Base-by-base conservation (phyloP, 2,329 filamentous ascomycete genomes). In the Cercospora berteroae region DNA sequence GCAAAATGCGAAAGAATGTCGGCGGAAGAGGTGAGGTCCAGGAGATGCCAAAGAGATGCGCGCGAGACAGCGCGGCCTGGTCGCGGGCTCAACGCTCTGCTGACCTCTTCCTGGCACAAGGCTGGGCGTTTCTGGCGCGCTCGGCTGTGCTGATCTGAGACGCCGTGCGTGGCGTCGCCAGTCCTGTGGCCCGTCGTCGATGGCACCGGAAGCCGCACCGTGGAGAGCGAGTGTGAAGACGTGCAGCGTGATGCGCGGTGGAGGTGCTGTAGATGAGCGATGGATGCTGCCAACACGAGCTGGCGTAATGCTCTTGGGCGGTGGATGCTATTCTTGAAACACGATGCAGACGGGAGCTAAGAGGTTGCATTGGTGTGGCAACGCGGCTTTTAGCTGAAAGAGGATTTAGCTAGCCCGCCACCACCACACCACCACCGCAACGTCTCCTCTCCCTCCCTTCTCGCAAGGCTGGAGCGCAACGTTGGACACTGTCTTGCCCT, bases 321-420 rank as follows among this genome's bases (percentile, higher is more conserved):
- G 52, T 57, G 52, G 25, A 29, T 29, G 9, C 52, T 57, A 57
- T 57, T 57, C 52, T 57, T 57, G 52, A 57, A 29, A 50, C 44
- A 50, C 44, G 36, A 27, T 52, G 48, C 48, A 52, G 48, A 16
- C 48, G 52, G 52, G 13, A 57, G 52, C 52, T 57, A 57, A 31
- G 25, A 57, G 52, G 52, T 31, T 29, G 52, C 44, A 50, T 50
- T 57, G 52, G 52, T 57, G 52, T 50, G 52, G 52, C 52, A 57
- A 57, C 25, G 52, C 52, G 52, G 20, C 44, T 50, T 50, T 18
- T 48, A 23, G 18, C 18, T 50, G 44, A 23, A 50, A 29, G 23
- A 33, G 52, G 25, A 13, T 25, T 29, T 18, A 16, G 20, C 20
- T 31, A 12, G 52, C 52, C 52, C 23, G 52, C 52, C 52, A 56